Evolutionary conservation across 352 stramenopile genomes (phyloP), one percentile per base, ranked within the genome.

Genomic region (Thraustochytrium sp.): DNA sequence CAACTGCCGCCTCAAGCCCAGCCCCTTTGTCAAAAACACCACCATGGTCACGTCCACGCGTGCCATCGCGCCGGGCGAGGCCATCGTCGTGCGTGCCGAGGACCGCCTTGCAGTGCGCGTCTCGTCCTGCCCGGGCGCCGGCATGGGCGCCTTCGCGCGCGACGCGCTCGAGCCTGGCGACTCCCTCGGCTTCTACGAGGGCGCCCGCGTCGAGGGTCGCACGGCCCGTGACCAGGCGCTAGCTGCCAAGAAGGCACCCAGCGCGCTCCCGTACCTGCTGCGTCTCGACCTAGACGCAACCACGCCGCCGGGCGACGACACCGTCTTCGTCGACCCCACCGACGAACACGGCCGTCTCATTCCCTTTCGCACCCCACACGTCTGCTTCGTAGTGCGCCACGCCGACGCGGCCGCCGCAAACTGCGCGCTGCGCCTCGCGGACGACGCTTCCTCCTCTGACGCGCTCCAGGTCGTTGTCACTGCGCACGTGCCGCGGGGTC

Each of bases 1-100:
- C n/a, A 84, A 84, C 2, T 84, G 75, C 38, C 23, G 55, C 18
- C 55, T 84, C 26, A 84, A 84, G 49, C 44, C 61, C 16, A 84
- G 61, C 36, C 75, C 75, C 13, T 84, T 84, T 61, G 75, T 84
- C 9, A 8, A 31, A 29, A 84, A 84, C 29, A 84, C 75, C 3
- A 29, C 61, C 31, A 84, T 84, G 75, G 61, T 84, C 23, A 68
- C 34, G 36, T 49, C 61, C 18, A 9, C 59, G 61, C 34, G 42
- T 3, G 13, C 40, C n/a, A 84, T 84, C 34, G 31, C 21, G 29
- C 11, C 59, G 9, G 75, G 61, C 29, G 56, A 83, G 34, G 29
- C 56, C 51, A 78, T 84, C 23, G 29, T 84, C 4, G 44, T 84
- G 23, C 48, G 68, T 9, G 42, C 44, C 3, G n/a, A 80, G 42